These are phyloP conservation scores for Patellaria atrata DNA, from an alignment of 495 filamentous ascomycete species.

Conservation along the genomic window DNA sequence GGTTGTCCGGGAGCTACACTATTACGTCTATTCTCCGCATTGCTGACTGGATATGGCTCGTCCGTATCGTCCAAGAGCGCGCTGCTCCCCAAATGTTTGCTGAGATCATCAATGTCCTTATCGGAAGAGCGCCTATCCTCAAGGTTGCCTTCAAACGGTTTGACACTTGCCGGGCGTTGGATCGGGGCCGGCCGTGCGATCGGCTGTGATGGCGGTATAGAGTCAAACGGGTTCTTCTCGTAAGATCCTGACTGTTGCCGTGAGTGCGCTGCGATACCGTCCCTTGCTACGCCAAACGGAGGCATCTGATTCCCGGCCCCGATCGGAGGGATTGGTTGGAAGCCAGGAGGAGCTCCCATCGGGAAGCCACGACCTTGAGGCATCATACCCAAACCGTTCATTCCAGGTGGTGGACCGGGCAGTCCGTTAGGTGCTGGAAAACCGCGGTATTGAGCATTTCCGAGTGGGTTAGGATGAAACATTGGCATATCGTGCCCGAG, in stretches of 20 bases:
- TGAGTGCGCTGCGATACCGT: slow-evolving; percentile 37
- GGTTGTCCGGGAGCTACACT: slow-evolving; percentile 22
- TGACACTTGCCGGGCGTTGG: slow-evolving; percentile 68
- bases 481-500: slow-evolving; percentile 17
- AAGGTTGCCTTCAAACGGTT: slow-evolving; percentile 37
- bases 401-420: slow-evolving; percentile 29
- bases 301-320: slow-evolving; percentile 14
- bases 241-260: slow-evolving; percentile 46
- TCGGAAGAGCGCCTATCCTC: slow-evolving; percentile 28
- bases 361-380: slow-evolving; percentile 51
- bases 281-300: slow-evolving; percentile 21
- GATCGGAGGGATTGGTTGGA: slow-evolving; percentile 30
- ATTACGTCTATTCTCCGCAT: slow-evolving; percentile 18
- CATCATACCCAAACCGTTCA: slow-evolving; percentile 43
- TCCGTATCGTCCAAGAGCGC: slow-evolving; percentile 78
- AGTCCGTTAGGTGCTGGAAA: slow-evolving; percentile 48
- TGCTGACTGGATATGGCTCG: slow-evolving; percentile 32
- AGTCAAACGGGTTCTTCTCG: slow-evolving; percentile 27
- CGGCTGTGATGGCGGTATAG: slow-evolving; percentile 37
- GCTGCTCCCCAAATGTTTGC: slow-evolving; percentile 78
- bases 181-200: slow-evolving; percentile 77
- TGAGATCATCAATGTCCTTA: slow-evolving; percentile 55
- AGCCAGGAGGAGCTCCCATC: slow-evolving; percentile 42
- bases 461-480: slow-evolving; percentile 32
- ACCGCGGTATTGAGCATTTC: slow-evolving; percentile 31